Evolutionary conservation across 225 moss, liverwort and hornwort species (phyloP).

Genomic region (Polytrichum commune): DNA sequence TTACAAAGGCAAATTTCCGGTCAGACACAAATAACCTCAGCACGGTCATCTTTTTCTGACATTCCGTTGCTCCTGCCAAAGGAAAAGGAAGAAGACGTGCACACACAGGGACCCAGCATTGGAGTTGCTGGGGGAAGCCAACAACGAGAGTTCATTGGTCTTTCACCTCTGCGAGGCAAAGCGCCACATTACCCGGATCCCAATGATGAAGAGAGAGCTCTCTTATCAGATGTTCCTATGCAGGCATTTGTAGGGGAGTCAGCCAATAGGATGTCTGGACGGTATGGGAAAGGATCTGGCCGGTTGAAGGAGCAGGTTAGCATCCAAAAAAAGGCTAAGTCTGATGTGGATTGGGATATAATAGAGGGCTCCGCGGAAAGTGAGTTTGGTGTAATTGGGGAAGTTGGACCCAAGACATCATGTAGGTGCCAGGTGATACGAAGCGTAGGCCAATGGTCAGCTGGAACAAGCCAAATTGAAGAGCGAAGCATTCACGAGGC

Average conservation of each 20-base stretch:
- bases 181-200: slow-evolving; percentile 19
- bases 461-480: slow-evolving; percentile 62
- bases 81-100: slow-evolving; percentile 36
- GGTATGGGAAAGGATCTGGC: slow-evolving; percentile 19
- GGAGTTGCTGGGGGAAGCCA: slow-evolving; percentile 18
- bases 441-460: slow-evolving; percentile 68
- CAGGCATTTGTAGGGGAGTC: slow-evolving; percentile 50
- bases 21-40: slow-evolving; percentile 30
- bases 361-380: slow-evolving; percentile 41
- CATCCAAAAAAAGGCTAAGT: slow-evolving; percentile 21
- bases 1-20: slow-evolving; percentile 45
- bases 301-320: slow-evolving; percentile 23
- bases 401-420: slow-evolving; percentile 43
- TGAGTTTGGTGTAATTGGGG: slow-evolving; percentile 38
- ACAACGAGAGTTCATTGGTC: slow-evolving; percentile 47
- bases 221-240: slow-evolving; percentile 54
- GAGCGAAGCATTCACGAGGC: slow-evolving; percentile 63
- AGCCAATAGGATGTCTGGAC: slow-evolving; percentile 25
- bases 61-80: slow-evolving; percentile 63
- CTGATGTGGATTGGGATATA: slow-evolving; percentile 53
- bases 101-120: slow-evolving; percentile 5
- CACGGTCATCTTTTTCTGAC: slow-evolving; percentile 55
- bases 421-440: slow-evolving; percentile 58
- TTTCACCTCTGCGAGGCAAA: slow-evolving; percentile 41
- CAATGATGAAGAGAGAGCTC: slow-evolving; percentile 47